A percentile compares a stretch with the other conserved stretches of the same genome.
Conservation (phyloP, 306 rosid species). For the Ormosia emarginata region DNA sequence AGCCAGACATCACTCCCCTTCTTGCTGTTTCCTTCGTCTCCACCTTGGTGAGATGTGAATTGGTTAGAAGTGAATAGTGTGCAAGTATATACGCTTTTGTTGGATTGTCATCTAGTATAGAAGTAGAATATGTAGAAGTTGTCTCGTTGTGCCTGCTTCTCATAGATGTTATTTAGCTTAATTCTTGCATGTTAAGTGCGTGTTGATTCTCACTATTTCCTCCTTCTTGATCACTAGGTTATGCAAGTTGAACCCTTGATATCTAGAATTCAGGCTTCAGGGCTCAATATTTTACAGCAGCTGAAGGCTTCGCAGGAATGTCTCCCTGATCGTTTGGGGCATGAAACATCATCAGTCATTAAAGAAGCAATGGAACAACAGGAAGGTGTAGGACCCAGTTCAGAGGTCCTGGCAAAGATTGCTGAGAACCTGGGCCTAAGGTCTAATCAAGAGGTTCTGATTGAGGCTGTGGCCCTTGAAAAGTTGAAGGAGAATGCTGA, state of each 20-base stretch:
- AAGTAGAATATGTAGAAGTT: background rate
- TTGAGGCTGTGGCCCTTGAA: conserved; percentile 73
- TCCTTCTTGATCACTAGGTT: conserved; percentile 49
- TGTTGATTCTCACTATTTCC: conserved; percentile 23
- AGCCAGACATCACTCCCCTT: background rate
- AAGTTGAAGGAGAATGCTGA: conserved; percentile 69
- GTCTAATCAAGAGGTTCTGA: conserved; percentile 66
- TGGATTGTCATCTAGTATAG: conserved; percentile 1
- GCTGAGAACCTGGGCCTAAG: conserved; percentile 47
- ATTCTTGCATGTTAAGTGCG: background rate
- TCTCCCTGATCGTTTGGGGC: conserved; percentile 46
- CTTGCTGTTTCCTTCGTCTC: background rate
- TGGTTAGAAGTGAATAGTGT: background rate
- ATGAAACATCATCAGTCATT: conserved; percentile 42
- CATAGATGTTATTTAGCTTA: background rate
- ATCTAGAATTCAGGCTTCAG: conserved; percentile 40
- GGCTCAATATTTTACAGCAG: conserved; percentile 44
- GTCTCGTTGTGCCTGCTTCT: background rate
- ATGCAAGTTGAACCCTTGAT: conserved; percentile 57
- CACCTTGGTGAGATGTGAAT: background rate
- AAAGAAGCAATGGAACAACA: conserved; percentile 51
- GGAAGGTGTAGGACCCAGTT: conserved; percentile 51
- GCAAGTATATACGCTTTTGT: background rate
- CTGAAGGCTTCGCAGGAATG: conserved; percentile 42
- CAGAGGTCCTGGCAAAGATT: conserved; percentile 50